Evolutionary conservation across 108 stramenopile species (phyloP), one percentile per base, ranked within the genome.

Genomic region (Pseudonitzschia pungens): DNA sequence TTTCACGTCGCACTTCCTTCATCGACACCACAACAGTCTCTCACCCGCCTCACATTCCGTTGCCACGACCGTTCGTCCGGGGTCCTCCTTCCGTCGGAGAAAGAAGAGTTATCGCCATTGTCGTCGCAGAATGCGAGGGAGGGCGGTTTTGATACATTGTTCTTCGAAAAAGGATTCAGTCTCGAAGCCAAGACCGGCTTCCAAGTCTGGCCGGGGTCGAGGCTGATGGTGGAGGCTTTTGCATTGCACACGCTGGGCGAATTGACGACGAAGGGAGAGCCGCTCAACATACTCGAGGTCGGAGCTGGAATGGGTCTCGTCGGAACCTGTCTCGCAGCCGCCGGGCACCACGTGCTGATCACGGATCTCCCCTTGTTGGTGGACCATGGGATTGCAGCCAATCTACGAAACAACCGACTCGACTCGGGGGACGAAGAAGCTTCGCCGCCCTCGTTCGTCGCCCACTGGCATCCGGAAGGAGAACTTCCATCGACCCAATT

Each of bases 1-100:
- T 54, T 54, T 54, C 53, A 54, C 53, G 15, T 54, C 15, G 24
- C 53, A 8, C 53, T 54, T 8, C 53, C 53, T 54, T 54, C 53
- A 10, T 7, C 12, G 24, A 15, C 53, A 5, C 24, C 24, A 9
- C 53, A 21, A 24, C 24, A 8, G 53, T 54, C 24, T 15, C 0
- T 54, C 0, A 22, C 24, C 53, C 53, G 53, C 0, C 53, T 54
- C 8, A 8, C n/a, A 54, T 54, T 54, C 24, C n/a, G 24, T 24
- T 54, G 53, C 24, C 53, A 15, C 53, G 53, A 54, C 15, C 53
- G 53, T 15, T 54, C 53, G 4, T 54, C 14, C 15, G 53, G 53
- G 24, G 53, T 54, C 8, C 53, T 54, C 24, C 24, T 54, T 24
- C 53, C 53, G 8, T 24, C 53, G 53, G 53, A 54, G 15, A 10